Percentiles rank a stretch among this genome's conserved stretches.
Evolutionary conservation across 192 early-diverging fungal species (phyloP).

Genomic region (Obelidium mucronatum): DNA sequence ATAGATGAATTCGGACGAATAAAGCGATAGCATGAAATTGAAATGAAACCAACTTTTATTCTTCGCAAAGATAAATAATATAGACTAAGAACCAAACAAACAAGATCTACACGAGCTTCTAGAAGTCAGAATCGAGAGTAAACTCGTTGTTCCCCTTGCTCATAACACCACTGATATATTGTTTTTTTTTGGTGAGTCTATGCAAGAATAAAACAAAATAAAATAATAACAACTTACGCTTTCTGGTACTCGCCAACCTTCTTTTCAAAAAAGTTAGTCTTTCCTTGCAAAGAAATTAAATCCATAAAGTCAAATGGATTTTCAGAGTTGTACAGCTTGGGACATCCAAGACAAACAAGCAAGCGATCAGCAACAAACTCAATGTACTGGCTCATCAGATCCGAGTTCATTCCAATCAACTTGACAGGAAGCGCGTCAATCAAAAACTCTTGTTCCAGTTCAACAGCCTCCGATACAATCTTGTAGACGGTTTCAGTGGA

Average conservation of each 20-base stretch:
- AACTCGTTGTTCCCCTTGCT: slow-evolving; percentile 51
- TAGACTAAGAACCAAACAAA: background rate
- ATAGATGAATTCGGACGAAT: slow-evolving; percentile 29
- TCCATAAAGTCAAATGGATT: slow-evolving; percentile 99
- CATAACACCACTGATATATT: slow-evolving; percentile 65
- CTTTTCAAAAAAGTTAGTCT: slow-evolving; percentile 99
- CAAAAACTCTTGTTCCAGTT: slow-evolving; percentile 95
- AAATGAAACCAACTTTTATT: background rate
- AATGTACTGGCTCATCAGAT: slow-evolving; percentile 95
- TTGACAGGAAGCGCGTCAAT: slow-evolving; percentile 90
- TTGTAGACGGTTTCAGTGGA: slow-evolving; percentile 63
- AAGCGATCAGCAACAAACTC: slow-evolving; percentile 98
- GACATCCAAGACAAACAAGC: slow-evolving; percentile 84
- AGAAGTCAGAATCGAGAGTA: slow-evolving; percentile 51
- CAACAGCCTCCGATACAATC: slow-evolving; percentile 88
- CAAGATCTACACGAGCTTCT: no score
- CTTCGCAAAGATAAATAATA: background rate
- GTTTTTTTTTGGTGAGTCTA: background rate
- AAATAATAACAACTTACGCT: slow-evolving; percentile 68
- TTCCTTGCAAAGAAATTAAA: slow-evolving; percentile 96
- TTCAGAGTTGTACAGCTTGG: slow-evolving; percentile 82
- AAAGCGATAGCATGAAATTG: background rate
- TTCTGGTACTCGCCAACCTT: slow-evolving; percentile 96
- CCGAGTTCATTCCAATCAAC: slow-evolving; percentile 97
- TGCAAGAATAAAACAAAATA: background rate